Evolutionary conservation across 106 monocot genomes (phyloP), one percentile per base, ranked within the genome.

Genomic region (Acanthochlamys bracteata): DNA sequence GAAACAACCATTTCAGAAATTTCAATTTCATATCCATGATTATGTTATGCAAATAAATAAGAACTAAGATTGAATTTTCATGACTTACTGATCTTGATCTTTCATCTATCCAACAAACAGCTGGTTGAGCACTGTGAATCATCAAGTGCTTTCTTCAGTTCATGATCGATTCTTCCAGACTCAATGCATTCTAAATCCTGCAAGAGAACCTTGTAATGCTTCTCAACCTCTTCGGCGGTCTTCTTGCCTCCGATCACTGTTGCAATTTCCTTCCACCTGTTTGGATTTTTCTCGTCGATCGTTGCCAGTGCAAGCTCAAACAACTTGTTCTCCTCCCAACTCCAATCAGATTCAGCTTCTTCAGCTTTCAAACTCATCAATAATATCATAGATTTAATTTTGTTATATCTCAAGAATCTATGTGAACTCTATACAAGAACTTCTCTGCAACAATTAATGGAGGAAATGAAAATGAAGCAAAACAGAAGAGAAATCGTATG

Each of bases 271-370:
- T 73, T 60, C 76, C 81, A 81, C 46, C 76, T 58, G 4, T 73
- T 53, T 0, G 72, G 81, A 11, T 39, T 57, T 22, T 39, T 63
- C 59, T 77, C 75, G 25, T 81, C 76, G 15, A 73, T 58, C 41
- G 53, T 24, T 17, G 72, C 81, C 53, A 81, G 49, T 10, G 76
- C 76, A 39, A 76, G 4, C 76, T 81, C 81, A 55, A 81, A 81
- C 33, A 52, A 4, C 71, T 81, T 81, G 68, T 81, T 81, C 42
- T 81, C 81, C 39, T 81, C 69, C 76, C 75, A 69, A 55, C 76
- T 81, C 81, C 81, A 81, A 14, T 55, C 51, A 46, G 24, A 61
- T n/a, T n/a, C n/a, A n/a, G n/a, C n/a, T n/a, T n/a, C n/a, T n/a
- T n/a, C n/a, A n/a, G n/a, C n/a, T n/a, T n/a, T n/a, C n/a, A n/a